A percentile compares a stretch with the other conserved stretches of the same genome.
These are phyloP conservation scores for Populus pruinosa DNA, from an alignment of 345 rosid genomes.

Conservation along the genomic window DNA sequence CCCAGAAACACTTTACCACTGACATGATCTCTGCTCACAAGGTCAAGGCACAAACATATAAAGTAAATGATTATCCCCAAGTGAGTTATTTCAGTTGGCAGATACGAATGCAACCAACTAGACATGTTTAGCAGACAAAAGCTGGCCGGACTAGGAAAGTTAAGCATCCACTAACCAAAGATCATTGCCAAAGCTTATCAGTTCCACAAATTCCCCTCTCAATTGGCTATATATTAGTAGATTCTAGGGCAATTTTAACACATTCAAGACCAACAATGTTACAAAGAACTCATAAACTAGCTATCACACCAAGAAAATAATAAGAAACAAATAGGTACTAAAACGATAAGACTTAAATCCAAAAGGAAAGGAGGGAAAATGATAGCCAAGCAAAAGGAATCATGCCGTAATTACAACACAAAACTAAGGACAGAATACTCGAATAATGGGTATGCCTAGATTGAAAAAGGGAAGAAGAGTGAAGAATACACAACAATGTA, in stretches of 20 bases:
- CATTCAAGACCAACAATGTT: not conserved
- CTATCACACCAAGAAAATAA: not conserved
- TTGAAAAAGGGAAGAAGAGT: not conserved
- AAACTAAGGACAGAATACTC: not conserved
- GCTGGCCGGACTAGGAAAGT: not conserved
- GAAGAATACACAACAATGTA: not conserved
- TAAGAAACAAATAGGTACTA: not conserved
- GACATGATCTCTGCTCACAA: not conserved
- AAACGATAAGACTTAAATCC: not conserved
- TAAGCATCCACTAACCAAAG: not conserved
- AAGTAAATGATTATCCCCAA: not conserved
- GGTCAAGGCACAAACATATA: not conserved
- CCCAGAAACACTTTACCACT: not conserved
- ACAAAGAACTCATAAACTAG: not conserved
- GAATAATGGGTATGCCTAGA: not conserved
- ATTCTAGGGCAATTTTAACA: not conserved
- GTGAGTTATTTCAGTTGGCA: not conserved
- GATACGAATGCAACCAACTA: not conserved
- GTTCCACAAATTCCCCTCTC: not conserved
- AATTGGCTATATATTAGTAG: not conserved
- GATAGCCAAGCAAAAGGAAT: not conserved
- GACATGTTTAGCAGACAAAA: not conserved
- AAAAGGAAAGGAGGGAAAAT: not conserved
- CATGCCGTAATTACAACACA: not conserved
- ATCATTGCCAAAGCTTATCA: not conserved